These are phyloP conservation scores for Blastomyces silverae DNA, from an alignment of 2,329 filamentous ascomycete species.

Conservation along the genomic window DNA sequence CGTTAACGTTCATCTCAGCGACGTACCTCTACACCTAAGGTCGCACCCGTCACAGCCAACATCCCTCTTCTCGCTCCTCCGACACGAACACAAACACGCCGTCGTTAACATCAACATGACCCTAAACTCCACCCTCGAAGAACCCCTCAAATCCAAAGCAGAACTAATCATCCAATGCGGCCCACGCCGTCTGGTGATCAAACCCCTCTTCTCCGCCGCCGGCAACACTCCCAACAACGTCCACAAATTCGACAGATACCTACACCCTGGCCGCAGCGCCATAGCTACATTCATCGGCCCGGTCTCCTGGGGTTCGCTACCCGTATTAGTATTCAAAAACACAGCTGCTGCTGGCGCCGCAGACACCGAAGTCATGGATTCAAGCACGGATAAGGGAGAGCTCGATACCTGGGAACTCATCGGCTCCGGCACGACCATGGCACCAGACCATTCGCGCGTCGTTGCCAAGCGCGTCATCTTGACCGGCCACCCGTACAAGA, in stretches of 20 bases:
- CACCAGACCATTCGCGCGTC: constrained; percentile 66
- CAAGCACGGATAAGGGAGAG: constrained; percentile 40
- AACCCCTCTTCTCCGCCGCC: constrained; percentile 82
- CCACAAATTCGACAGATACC: constrained; percentile 88
- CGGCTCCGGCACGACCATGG: constrained; percentile 78
- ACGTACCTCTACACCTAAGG: constrained; percentile 51
- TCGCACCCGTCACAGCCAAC: constrained; percentile 50
- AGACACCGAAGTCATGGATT: constrained; percentile 38
- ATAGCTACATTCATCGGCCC: constrained; percentile 87
- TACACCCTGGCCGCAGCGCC: constrained; percentile 83
- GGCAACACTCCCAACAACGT: constrained; percentile 93
- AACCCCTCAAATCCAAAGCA: constrained; percentile 82
- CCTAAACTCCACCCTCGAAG: constrained; percentile 66
- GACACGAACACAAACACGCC: constrained; percentile 92
- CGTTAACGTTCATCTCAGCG: constrained; percentile 68
- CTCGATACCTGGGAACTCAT: constrained; percentile 51
- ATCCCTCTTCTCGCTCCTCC: constrained; percentile 75
- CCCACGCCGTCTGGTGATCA: constrained; percentile 75
- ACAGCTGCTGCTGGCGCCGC: constrained; percentile 23
- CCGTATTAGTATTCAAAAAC: constrained; percentile 76
- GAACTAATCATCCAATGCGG: constrained; percentile 89
- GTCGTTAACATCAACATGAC: constrained; percentile 85
- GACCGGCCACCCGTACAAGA: constrained; percentile 95
- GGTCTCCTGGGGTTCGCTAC: constrained; percentile 86
- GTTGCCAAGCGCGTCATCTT: constrained; percentile 91